phyloP scores from a whole-genome alignment of 83 land plant genomes.

The Larix sibirica region DNA sequence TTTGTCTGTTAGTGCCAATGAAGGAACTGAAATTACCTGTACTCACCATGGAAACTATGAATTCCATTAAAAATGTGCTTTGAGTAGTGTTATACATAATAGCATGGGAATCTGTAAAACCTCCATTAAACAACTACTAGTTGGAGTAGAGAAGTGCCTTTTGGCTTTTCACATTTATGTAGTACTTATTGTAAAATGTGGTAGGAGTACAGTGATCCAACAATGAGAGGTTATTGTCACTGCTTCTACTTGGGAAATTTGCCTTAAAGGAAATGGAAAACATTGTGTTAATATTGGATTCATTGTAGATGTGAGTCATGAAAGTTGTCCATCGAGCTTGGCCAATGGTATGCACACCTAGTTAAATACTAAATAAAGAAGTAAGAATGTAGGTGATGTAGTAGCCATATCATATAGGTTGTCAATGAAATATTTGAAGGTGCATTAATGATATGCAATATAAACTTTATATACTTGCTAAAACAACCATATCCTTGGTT shows the following conservation, averaged over 20 bases:
- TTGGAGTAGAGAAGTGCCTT: constrained; percentile 29
- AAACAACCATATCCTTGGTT: constrained; percentile 45
- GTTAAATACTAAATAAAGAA: not conserved
- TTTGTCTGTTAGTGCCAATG: not conserved
- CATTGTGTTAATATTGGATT: not conserved
- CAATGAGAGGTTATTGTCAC: constrained; percentile 21
- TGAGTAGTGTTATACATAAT: constrained; percentile 16
- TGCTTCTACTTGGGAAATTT: not conserved
- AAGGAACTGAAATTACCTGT: not conserved
- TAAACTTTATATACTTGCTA: constrained; percentile 15
- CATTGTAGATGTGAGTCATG: not conserved
- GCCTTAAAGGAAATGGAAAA: not conserved
- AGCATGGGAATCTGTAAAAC: constrained; percentile 24
- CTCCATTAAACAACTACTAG: constrained; percentile 24
- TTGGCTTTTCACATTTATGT: constrained; percentile 19
- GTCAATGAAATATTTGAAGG: not conserved
- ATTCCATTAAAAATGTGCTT: constrained; percentile 19
- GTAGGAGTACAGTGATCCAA: constrained; percentile 26
- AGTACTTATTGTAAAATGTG: constrained; percentile 40
- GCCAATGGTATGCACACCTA: not conserved
- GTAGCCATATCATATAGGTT: not conserved
- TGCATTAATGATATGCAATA: not conserved
- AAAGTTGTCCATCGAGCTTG: not conserved
- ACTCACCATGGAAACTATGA: constrained; percentile 15
- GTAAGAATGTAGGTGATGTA: not conserved